phyloP scores from a whole-genome alignment of 805 yeast species.

The Kodamaea restingae region DNA sequence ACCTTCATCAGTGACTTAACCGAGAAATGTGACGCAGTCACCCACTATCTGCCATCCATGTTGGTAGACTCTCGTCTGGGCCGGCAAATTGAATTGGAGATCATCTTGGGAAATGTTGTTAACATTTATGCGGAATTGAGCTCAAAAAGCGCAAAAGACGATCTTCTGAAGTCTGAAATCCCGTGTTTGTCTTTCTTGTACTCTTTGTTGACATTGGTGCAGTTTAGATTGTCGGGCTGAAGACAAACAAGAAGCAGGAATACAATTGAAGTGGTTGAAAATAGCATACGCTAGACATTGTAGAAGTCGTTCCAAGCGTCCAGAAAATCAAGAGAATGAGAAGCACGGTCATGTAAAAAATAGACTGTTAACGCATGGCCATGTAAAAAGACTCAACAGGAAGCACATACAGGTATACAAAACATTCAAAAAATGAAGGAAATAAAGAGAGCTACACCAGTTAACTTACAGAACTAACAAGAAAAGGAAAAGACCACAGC shows the following conservation, averaged over 20 bases:
- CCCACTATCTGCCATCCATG: conserved; percentile 44
- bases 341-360: too few species aligned
- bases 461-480: too few species aligned
- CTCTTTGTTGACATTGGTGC: conserved; percentile 12
- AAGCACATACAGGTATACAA: too few species aligned
- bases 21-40: conserved; percentile 43
- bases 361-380: too few species aligned
- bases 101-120: conserved; percentile 38
- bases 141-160: conserved; percentile 5
- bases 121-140: conserved; percentile 15
- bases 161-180: conserved; percentile 7
- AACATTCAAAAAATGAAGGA: too few species aligned
- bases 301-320: too few species aligned
- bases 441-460: too few species aligned
- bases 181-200: conserved; percentile 13
- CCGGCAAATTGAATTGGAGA: conserved; percentile 37
- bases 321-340: too few species aligned
- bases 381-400: too few species aligned
- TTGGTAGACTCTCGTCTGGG: conserved; percentile 34
- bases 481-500: too few species aligned
- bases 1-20: conserved; percentile 45
- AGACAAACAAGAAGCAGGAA: background rate
- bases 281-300: too few species aligned
- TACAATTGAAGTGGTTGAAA: too few species aligned
- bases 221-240: conserved; percentile 4